phyloP scores from a whole-genome alignment of 2,329 filamentous ascomycete species.

The Fusarium citri region DNA sequence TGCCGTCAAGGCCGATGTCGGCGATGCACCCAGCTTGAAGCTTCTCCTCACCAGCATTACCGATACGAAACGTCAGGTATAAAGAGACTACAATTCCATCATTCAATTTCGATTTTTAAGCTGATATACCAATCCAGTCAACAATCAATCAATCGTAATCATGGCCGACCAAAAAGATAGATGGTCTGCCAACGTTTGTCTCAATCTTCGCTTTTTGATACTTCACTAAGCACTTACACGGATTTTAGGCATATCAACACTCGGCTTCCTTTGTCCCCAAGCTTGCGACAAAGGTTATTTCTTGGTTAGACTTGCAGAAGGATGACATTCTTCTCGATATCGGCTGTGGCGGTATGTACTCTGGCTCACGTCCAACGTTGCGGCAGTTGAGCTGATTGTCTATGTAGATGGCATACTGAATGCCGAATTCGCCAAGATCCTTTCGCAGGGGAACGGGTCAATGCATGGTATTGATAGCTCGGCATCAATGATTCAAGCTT shows the following conservation, averaged over 20 bases:
- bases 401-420: constrained; percentile 69
- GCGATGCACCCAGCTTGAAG: constrained; percentile 17
- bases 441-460: constrained; percentile 58
- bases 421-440: constrained; percentile 61
- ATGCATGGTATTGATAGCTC: constrained; percentile 71
- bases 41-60: constrained; percentile 31
- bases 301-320: constrained; percentile 68
- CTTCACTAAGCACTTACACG: constrained; percentile 33
- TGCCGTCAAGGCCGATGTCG: constrained; percentile 43
- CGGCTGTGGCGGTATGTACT: constrained; percentile 68
- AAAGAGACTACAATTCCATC: constrained; percentile 14
- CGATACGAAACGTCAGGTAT: constrained; percentile 17
- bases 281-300: constrained; percentile 67
- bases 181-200: constrained; percentile 46
- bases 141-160: neutral
- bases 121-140: neutral
- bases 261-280: constrained; percentile 74
- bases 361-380: neutral
- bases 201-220: neutral
- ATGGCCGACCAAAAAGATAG: constrained; percentile 46
- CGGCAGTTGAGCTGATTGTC: constrained; percentile 8
- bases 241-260: constrained; percentile 65
- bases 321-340: constrained; percentile 71
- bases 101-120: neutral
- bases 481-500: constrained; percentile 67